Base-by-base conservation (phyloP, 495 filamentous ascomycete genomes). In the Hypoxylon rickii region DNA sequence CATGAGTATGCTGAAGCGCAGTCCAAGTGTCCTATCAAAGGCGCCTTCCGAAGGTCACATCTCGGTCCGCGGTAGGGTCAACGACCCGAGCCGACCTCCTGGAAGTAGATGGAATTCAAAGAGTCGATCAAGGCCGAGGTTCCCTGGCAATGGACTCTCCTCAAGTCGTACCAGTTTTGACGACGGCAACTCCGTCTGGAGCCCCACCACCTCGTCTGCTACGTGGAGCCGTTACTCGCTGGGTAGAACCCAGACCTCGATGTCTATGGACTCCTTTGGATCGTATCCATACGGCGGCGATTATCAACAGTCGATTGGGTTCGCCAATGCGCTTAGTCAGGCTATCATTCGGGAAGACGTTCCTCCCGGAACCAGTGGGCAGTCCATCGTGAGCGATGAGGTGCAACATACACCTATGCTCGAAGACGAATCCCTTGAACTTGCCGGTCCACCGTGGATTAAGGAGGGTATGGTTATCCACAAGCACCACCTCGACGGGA, bases 401-500 rank as follows among this genome's bases (percentile, higher is more conserved):
- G 42, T 79, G 33, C 79, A 81, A 19, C 80, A 72, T n/a, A 79
- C 80, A 24, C 85, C 87, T 34, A 78, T 95, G 13, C 81, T 97
- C 0, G 94, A 97, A 57, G 94, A 97, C 63, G 95, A 97, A 64
- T 88, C 85, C 0, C 75, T 98, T 13, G 92, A 94, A 60, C 83
- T 98, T 33, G 85, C 86, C 4, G 94, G 94, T 13, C 90, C 94
- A 7, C 94, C 94, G 7, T 98, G 94, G 94, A 88, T 95, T 31
- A 98, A 99, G 65, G 94, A 99, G 70, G 94, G 94, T 31, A 89
- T 94, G 52, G 74, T 97, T 12, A 93, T 92, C 62, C 93, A 97
- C 72, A 97, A 97, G 71, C 94, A 96, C 68, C 92, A 97, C 66
- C 79, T 97, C 12, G 93, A 97, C 64, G 82, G 88, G 5, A 77